A percentile compares a stretch with the other conserved stretches of the same genome.
phyloP scores from a whole-genome alignment of 768 basidiomycete species.

The Chalciporus sphaerocephalus region DNA sequence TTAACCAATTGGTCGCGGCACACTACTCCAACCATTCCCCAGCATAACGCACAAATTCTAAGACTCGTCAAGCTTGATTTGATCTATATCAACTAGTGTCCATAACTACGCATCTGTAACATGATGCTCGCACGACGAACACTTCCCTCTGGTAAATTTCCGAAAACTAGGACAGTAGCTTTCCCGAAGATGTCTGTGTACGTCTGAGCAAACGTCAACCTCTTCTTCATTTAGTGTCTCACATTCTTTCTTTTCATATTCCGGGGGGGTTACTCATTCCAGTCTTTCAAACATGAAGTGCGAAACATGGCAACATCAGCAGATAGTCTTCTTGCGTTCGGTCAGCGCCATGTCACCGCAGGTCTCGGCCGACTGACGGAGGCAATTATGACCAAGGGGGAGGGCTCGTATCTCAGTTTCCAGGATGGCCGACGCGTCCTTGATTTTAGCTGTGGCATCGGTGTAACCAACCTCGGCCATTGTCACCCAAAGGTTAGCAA shows the following conservation, averaged over 20 bases:
- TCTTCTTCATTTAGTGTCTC: not conserved
- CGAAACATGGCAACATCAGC: conserved; percentile 23
- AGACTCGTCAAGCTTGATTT: too few relatives aligned
- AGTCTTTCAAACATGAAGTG: not conserved
- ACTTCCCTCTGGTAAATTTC: not conserved
- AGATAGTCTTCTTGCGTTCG: conserved; percentile 31
- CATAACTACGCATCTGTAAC: not conserved
- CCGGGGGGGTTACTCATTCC: not conserved
- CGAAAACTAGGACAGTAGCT: not conserved
- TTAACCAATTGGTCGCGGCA: too few relatives aligned
- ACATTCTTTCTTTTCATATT: conserved; percentile 3
- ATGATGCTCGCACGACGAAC: conserved; percentile 13
- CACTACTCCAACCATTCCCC: too few relatives aligned
- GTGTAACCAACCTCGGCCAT: conserved; percentile 84
- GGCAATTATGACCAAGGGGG: conserved; percentile 61
- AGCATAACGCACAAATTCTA: too few relatives aligned
- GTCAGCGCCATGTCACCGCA: conserved; percentile 42
- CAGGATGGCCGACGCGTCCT: conserved; percentile 70
- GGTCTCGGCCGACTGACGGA: conserved; percentile 41
- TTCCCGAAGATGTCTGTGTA: conserved; percentile 8
- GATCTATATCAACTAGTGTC: too few relatives aligned
- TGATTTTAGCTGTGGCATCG: conserved; percentile 87
- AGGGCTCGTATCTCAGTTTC: conserved; percentile 70
- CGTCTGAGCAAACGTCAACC: conserved; percentile 4
- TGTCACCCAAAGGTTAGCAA: conserved; percentile 83